phyloP scores from a whole-genome alignment of 108 stramenopile genomes.

The Phaeodactylum tricornutum region DNA sequence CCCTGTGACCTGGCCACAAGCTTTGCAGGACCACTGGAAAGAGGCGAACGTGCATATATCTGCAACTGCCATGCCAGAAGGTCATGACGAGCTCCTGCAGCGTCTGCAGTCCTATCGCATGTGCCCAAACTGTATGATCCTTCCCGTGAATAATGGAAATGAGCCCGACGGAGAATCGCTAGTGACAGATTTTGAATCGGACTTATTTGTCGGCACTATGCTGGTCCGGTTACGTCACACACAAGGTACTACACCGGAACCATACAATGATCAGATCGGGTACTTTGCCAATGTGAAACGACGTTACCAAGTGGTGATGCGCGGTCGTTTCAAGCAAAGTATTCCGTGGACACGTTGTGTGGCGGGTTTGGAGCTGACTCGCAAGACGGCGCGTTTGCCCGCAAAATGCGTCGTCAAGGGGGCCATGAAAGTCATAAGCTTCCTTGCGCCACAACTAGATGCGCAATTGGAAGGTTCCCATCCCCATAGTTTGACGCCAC shows the following conservation, averaged over 20 bases:
- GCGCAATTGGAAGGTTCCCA: slow-evolving; percentile 44
- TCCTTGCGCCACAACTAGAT: slow-evolving; percentile 70
- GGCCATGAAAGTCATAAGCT: slow-evolving; percentile 45
- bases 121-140: slow-evolving; percentile 7
- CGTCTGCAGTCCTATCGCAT: no score
- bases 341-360: slow-evolving; percentile 67
- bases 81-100: no score
- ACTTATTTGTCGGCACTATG: slow-evolving; percentile 58
- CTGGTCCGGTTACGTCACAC: slow-evolving; percentile 35
- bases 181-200: slow-evolving; percentile 60
- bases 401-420: slow-evolving; percentile 58
- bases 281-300: slow-evolving; percentile 44
- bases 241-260: slow-evolving; percentile 24
- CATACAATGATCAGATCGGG: slow-evolving; percentile 31
- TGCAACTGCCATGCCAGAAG: neutral
- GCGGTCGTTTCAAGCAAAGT: slow-evolving; percentile 42
- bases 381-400: slow-evolving; percentile 45
- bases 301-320: slow-evolving; percentile 40
- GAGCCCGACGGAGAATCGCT: slow-evolving; percentile 41
- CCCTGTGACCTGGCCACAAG: slow-evolving; percentile 1
- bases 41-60: neutral
- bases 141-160: slow-evolving; percentile 71
- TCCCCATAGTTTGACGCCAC: slow-evolving; percentile 53
- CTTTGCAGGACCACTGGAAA: slow-evolving; percentile 10
- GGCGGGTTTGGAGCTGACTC: slow-evolving; percentile 44